phyloP scores from a whole-genome alignment of 2,329 filamentous ascomycete genomes.

The Beauveria varroae region DNA sequence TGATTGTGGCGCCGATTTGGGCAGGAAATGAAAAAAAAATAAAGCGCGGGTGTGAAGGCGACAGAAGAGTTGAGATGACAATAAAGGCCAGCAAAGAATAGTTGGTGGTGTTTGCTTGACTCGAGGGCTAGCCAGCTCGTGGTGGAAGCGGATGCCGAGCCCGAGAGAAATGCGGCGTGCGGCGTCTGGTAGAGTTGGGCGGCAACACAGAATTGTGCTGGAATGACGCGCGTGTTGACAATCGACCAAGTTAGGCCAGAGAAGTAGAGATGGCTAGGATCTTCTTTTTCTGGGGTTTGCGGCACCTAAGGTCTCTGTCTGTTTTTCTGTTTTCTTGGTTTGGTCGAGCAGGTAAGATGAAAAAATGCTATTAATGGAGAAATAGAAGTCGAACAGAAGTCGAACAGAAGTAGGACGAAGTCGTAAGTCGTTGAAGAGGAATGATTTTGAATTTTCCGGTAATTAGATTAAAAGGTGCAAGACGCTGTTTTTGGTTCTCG shows the following conservation, averaged over 20 bases:
- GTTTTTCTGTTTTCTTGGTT: neutral
- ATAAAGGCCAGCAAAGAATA: neutral
- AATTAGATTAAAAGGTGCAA: neutral
- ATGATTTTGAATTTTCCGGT: neutral
- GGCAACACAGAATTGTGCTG: neutral
- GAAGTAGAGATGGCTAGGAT: neutral
- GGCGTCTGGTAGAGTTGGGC: neutral
- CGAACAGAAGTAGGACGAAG: neutral
- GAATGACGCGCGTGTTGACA: constrained; percentile 6
- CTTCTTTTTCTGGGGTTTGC: neutral
- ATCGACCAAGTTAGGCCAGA: neutral
- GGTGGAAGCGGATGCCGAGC: neutral
- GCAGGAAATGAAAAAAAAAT: neutral
- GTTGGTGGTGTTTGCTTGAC: neutral
- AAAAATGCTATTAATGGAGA: neutral
- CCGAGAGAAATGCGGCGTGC: neutral
- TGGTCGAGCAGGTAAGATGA: neutral
- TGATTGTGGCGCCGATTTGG: neutral
- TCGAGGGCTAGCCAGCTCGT: neutral
- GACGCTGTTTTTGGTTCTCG: neutral
- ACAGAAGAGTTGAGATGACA: neutral
- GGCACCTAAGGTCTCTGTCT: neutral
- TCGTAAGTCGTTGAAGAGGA: constrained; percentile 6
- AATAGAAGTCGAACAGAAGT: neutral
- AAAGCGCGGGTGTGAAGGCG: neutral